Evolutionary conservation across 169 alveolate species (phyloP), one percentile per base, ranked within the genome.

Genomic region (Cyclospora cayetanensis): DNA sequence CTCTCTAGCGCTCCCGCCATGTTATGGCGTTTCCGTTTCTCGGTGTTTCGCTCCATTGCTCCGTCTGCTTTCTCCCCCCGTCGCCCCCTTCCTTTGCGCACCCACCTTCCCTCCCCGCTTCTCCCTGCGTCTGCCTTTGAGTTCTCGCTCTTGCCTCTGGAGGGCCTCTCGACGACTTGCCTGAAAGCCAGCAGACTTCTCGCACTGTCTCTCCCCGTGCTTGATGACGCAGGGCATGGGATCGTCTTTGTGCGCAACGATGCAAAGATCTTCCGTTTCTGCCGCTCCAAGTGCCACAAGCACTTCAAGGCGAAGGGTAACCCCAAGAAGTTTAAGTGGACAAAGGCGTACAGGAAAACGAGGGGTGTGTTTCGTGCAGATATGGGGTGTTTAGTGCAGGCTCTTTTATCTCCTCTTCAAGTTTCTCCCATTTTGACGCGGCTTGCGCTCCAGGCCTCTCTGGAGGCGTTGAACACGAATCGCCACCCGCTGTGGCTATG

Each of bases 281-380:
- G 99, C 95, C 96, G 99, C 31, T 97, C 99, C 66, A 98, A 99
- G 94, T 99, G 99, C 95, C 99, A 98, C 93, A 97, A 96, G 94
- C 99, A 98, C 95, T 99, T 99, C 96, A 98, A 98, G 95, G 99
- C 99, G 90, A 98, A 98, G 96, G 99, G 98, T 93, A 99, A 98
- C 91, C 99, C 99, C 9, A 96, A 99, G 74, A 98, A 98, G 95
- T 95, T 98, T 84, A 97, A 97, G 90, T 99, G 99, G 99, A 99
- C 99, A 37, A 99, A 99, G 96, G 99, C 99, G 18, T 97, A 97
- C 92, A 94, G 99, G 90, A 96, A 98, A 84, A 96, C 99, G 55
- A 96, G 95, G 42, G 99, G 97, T 92, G 27, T 9, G 90, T 12
- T 46, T 46, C 20, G n/a, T n/a, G n/a, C n/a, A n/a, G n/a, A n/a